A percentile compares a stretch with the other conserved stretches of the same genome.
Evolutionary conservation across 2,329 filamentous ascomycete species (phyloP).

Genomic region (Kalaharituber pfeilii): DNA sequence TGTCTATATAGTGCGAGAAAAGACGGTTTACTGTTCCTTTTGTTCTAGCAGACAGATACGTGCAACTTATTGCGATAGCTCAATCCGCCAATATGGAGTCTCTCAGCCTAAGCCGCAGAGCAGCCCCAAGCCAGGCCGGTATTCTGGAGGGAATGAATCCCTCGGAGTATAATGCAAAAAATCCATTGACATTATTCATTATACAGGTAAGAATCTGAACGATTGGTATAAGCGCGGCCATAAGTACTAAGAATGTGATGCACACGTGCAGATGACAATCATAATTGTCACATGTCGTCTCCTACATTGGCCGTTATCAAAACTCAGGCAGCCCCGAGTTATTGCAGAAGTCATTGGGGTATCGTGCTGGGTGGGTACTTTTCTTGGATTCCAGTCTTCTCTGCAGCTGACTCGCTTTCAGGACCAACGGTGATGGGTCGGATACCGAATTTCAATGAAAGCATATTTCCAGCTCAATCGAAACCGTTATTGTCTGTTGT

Average conservation of each 20-base stretch:
- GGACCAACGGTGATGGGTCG: slow-evolving; percentile 73
- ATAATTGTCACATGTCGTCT: slow-evolving; percentile 59
- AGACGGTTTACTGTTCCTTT: too few species aligned
- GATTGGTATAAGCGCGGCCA: too few species aligned
- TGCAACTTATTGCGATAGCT: too few species aligned
- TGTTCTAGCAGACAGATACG: too few species aligned
- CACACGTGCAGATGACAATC: slow-evolving; percentile 42
- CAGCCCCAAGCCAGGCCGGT: slow-evolving; percentile 38
- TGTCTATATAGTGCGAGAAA: too few species aligned
- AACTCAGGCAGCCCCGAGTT: slow-evolving; percentile 61
- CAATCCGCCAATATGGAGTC: too few species aligned
- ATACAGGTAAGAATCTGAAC: slow-evolving; percentile 45
- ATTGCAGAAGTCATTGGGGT: slow-evolving; percentile 72
- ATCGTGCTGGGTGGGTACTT: slow-evolving; percentile 45
- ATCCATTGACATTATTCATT: slow-evolving; percentile 60
- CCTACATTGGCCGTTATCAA: slow-evolving; percentile 59
- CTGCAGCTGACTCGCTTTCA: background rate
- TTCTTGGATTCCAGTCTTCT: background rate
- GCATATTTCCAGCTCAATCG: slow-evolving; percentile 60
- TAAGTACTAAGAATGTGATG: slow-evolving; percentile 20
- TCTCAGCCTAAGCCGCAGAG: too few species aligned
- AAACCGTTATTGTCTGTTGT: slow-evolving; percentile 60
- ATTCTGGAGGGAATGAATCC: slow-evolving; percentile 56
- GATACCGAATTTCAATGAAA: slow-evolving; percentile 56
- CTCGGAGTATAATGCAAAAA: slow-evolving; percentile 47